These are phyloP conservation scores for Handroanthus guayacan DNA, from an alignment of 257 asterid genomes.

Conservation along the genomic window DNA sequence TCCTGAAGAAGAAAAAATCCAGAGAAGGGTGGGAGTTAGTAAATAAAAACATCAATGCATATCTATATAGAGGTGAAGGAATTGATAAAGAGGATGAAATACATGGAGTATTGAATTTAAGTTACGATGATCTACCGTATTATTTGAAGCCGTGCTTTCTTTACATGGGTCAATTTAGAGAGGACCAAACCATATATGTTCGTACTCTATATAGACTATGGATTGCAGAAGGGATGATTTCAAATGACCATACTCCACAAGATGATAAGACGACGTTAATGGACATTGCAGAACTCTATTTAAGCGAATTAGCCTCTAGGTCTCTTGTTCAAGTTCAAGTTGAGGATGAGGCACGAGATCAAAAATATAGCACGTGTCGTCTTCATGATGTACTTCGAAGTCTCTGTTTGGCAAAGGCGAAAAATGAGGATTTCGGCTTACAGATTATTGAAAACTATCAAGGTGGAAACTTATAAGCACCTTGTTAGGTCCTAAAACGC, in stretches of 20 bases:
- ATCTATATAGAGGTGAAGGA: background rate
- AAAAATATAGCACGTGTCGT: background rate
- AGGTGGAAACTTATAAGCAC: background rate
- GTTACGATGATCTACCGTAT: background rate
- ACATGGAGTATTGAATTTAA: background rate
- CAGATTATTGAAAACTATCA: background rate
- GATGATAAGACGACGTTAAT: background rate
- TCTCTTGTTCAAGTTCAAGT: background rate
- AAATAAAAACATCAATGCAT: background rate
- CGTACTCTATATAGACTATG: background rate
- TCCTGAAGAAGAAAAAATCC: background rate
- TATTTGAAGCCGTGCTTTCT: slow-evolving; percentile 2
- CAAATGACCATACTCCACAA: background rate
- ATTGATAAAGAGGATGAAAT: background rate
- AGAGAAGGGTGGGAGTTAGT: background rate
- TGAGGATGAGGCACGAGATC: background rate
- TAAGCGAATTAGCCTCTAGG: background rate
- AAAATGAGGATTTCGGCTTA: background rate
- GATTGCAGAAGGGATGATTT: slow-evolving; percentile 14
- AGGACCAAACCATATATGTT: background rate
- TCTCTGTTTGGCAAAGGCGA: background rate
- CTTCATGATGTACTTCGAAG: background rate
- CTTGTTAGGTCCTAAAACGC: background rate
- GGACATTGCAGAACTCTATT: slow-evolving; percentile 1
- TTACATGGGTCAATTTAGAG: background rate